A percentile compares a stretch with the other conserved stretches of the same genome.
These are phyloP conservation scores for Pichia membranifaciens DNA, from an alignment of 805 yeast genomes.

Conservation along the genomic window DNA sequence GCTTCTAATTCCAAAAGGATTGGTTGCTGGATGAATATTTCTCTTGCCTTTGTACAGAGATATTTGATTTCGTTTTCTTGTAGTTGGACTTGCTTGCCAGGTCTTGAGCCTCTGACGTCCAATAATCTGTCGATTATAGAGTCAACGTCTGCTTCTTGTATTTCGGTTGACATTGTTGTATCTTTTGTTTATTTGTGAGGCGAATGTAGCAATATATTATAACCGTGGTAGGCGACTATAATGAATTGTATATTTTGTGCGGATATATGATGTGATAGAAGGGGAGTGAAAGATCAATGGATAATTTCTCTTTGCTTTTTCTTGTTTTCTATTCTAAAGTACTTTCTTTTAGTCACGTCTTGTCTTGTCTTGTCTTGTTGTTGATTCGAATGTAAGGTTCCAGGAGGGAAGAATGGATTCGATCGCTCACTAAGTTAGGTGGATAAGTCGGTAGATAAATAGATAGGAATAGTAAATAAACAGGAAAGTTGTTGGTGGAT, in stretches of 20 bases:
- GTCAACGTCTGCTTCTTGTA: constrained; percentile 85
- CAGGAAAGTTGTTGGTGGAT: too few relatives aligned
- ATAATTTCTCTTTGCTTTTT: too few relatives aligned
- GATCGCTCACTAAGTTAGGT: background rate
- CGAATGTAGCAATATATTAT: too few relatives aligned
- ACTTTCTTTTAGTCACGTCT: too few relatives aligned
- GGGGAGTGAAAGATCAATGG: too few relatives aligned
- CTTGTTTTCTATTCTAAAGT: too few relatives aligned
- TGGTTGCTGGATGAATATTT: constrained; percentile 96
- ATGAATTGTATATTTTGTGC: too few relatives aligned
- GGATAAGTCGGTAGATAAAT: background rate
- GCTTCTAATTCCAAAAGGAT: constrained; percentile 93
- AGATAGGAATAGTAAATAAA: background rate
- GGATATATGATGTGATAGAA: too few relatives aligned
- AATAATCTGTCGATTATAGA: constrained; percentile 93
- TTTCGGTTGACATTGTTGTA: constrained; percentile 22
- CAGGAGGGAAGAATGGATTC: background rate
- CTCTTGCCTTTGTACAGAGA: constrained; percentile 96
- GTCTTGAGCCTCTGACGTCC: constrained; percentile 97
- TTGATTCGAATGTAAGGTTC: background rate
- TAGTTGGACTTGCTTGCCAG: constrained; percentile 93
- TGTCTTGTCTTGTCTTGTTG: too few relatives aligned
- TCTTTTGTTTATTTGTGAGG: too few relatives aligned
- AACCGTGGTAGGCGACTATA: too few relatives aligned
- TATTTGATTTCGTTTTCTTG: constrained; percentile 92